Percentiles rank a stretch among this genome's conserved stretches.
These are phyloP conservation scores for Myxozyma vanderwaltii DNA, from an alignment of 805 yeast genomes.

Conservation along the genomic window DNA sequence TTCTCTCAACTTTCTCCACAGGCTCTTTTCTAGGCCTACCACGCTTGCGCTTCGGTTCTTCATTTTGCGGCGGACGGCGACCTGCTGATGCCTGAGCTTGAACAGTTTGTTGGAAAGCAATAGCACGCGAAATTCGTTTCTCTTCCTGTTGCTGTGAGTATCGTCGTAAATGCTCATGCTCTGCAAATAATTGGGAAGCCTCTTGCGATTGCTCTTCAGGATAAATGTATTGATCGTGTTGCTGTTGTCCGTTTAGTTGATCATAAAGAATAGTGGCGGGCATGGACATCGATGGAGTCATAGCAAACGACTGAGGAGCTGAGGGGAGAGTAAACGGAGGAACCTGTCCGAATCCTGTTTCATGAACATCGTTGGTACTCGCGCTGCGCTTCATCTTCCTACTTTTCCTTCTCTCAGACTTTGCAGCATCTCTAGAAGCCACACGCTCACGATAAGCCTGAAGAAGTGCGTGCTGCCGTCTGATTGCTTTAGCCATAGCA, in stretches of 20 bases:
- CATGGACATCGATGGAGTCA: conserved; percentile 11
- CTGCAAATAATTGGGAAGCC: background rate
- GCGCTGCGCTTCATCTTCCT: conserved; percentile 17
- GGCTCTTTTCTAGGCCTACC: conserved; percentile 22
- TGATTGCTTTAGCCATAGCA: conserved; percentile 26
- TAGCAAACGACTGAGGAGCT: background rate
- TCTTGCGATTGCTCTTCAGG: background rate
- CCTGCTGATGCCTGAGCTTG: background rate
- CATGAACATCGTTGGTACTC: conserved; percentile 10
- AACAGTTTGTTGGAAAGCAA: background rate
- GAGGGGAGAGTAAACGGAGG: background rate
- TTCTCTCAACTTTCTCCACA: background rate
- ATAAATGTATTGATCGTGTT: background rate
- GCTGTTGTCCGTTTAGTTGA: background rate
- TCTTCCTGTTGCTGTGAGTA: conserved; percentile 13
- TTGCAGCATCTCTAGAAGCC: background rate
- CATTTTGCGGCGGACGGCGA: background rate
- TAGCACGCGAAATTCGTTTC: conserved; percentile 2
- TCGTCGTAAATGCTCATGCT: conserved; percentile 4
- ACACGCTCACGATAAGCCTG: conserved; percentile 14
- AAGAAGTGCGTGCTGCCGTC: conserved; percentile 18
- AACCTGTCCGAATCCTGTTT: background rate
- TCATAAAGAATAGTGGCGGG: conserved; percentile 1
- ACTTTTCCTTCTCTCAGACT: background rate
- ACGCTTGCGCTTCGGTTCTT: conserved; percentile 19